A percentile compares a stretch with the other conserved stretches of the same genome.
Conservation (phyloP, 345 rosid species). For the Mercurialis annua region DNA sequence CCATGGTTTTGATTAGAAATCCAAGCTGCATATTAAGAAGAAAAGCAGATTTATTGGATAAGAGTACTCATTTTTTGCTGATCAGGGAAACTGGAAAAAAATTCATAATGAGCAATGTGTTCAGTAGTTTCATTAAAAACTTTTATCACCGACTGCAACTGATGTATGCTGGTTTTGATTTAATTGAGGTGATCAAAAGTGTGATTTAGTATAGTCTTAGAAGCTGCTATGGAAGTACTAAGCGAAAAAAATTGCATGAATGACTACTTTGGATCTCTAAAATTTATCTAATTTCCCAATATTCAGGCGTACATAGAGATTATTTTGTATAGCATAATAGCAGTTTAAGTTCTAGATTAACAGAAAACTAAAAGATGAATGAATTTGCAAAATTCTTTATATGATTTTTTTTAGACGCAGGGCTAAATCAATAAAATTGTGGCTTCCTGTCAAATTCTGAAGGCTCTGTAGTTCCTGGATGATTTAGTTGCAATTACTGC, state of each 20-base stretch:
- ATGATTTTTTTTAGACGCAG: background rate
- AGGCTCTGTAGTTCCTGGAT: slow-evolving; percentile 16
- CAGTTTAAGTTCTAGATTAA: background rate
- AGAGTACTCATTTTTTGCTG: background rate
- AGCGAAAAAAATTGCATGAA: background rate
- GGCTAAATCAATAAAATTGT: background rate
- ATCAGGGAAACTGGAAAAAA: background rate
- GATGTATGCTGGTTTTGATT: too few relatives aligned
- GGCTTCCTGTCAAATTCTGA: background rate
- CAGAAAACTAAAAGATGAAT: background rate
- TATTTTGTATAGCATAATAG: too few relatives aligned
- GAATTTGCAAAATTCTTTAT: background rate
- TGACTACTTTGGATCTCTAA: background rate
- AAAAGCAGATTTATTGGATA: background rate
- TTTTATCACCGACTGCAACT: background rate
- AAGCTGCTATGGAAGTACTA: background rate
- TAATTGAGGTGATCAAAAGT: background rate
- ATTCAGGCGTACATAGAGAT: background rate
- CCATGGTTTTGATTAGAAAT: background rate
- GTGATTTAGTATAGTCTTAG: background rate
- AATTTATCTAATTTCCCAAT: background rate
- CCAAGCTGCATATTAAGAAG: background rate
- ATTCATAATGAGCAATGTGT: background rate
- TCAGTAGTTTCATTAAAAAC: background rate
- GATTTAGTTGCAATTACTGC: slow-evolving; percentile 21